Percentiles rank a stretch among this genome's conserved stretches.
Conservation (phyloP, 495 filamentous ascomycete genomes). For the Tuber calosporum region DNA sequence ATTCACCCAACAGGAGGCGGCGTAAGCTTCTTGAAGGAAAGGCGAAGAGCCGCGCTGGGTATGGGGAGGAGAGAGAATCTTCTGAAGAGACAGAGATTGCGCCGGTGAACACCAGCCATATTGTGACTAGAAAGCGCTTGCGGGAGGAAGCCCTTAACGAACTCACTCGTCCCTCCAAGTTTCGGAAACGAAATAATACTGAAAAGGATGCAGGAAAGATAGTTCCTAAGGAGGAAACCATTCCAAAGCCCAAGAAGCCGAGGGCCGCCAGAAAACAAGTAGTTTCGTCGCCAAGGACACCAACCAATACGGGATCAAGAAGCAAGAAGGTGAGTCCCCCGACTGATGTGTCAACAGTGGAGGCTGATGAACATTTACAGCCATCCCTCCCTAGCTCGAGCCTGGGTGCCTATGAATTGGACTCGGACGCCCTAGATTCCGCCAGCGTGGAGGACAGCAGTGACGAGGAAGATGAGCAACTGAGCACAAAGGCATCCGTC, state of each 20-base stretch:
- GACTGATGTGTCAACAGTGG: rapidly evolving
- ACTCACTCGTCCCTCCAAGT: neutral
- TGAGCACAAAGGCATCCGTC: neutral
- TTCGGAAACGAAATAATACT: too few species aligned
- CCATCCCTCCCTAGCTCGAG: neutral
- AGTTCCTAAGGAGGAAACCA: too few species aligned
- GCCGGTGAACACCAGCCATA: rapidly evolving
- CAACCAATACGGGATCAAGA: neutral
- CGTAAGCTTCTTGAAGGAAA: neutral
- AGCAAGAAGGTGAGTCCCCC: neutral
- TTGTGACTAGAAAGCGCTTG: neutral
- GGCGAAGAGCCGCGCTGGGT: neutral
- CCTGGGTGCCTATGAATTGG: rapidly evolving
- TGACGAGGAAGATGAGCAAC: neutral
- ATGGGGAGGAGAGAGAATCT: neutral
- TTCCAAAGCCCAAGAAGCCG: too few species aligned
- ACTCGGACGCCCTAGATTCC: neutral
- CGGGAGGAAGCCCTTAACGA: neutral
- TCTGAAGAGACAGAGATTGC: rapidly evolving
- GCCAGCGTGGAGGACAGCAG: neutral
- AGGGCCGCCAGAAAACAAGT: too few species aligned
- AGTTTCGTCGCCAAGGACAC: neutral
- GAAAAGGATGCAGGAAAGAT: too few species aligned
- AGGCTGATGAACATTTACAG: neutral
- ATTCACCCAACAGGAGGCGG: neutral